A percentile compares a stretch with the other conserved stretches of the same genome.
These are phyloP conservation scores for Xylaria telfairii DNA, from an alignment of 495 filamentous ascomycete genomes.

Conservation along the genomic window DNA sequence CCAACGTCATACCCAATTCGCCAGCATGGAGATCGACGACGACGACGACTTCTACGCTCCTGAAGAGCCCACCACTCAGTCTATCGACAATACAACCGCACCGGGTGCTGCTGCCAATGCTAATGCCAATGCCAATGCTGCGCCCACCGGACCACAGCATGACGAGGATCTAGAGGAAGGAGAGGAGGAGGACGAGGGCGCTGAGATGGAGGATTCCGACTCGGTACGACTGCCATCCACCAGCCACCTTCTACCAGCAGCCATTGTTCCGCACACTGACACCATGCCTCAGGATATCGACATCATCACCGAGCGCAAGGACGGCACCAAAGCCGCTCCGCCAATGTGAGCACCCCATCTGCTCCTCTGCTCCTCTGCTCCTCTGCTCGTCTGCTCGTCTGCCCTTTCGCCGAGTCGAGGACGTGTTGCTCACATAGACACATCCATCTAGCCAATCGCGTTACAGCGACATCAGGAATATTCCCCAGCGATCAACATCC, in stretches of 20 bases:
- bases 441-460: constrained; percentile 49
- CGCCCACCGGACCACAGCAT: constrained; percentile 26
- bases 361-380: too few relatives aligned
- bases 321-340: constrained; percentile 73
- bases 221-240: constrained; percentile 33
- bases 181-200: constrained; percentile 71
- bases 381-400: too few relatives aligned
- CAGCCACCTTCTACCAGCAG: not conserved
- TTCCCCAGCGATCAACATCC: constrained; percentile 65
- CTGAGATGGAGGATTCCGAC: constrained; percentile 77
- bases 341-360: constrained; percentile 57
- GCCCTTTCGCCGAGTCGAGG: not conserved
- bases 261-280: constrained; percentile 28
- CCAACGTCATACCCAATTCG: not conserved
- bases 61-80: constrained; percentile 48
- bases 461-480: constrained; percentile 71
- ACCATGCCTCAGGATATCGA: constrained; percentile 75
- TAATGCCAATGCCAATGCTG: constrained; percentile 22
- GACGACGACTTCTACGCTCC: constrained; percentile 73
- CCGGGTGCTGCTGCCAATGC: constrained; percentile 15
- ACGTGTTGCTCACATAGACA: constrained; percentile 27
- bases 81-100: constrained; percentile 25
- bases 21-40: constrained; percentile 69
- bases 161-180: constrained; percentile 62
- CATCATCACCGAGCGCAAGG: constrained; percentile 88